Base-by-base conservation (phyloP, 495 filamentous ascomycete genomes). In the Xylaria cubensis region DNA sequence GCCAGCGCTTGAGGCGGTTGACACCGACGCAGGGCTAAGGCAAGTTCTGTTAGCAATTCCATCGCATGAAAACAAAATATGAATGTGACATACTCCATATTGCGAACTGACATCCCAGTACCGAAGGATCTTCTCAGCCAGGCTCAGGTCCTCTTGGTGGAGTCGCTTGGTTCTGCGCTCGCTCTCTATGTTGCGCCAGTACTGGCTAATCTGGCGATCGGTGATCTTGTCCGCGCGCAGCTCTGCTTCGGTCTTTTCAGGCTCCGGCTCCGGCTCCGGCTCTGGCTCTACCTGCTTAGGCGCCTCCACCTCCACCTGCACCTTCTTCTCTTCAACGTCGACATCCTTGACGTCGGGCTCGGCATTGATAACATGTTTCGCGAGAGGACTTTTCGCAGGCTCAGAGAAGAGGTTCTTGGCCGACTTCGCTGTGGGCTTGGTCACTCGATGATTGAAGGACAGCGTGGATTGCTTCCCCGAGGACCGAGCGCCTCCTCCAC, bases 31-130 rank as follows among this genome's bases (percentile, higher is more conserved):
- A 97, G 1, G 96, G 97, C 93, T 97, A 44, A 69, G 0, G 0
- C 53, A 36, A 41, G 13, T 7, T 51, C 50, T 1, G 29, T 74
- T 50, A 77, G 73, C 73, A 65, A 0, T 71, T 1, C 32, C 44
- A 48, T 44, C 29, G 32, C 1, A 51, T 17, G 9, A 29, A n/a
- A 34, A 63, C 32, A 71, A 21, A 53, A 26, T 19, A 56, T 7
- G 36, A 59, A 42, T 34, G 67, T 67, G 39, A 90, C 92, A 80
- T 88, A 97, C 94, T 71, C 96, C 96, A 81, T 92, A 99, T 79
- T 97, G 93, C 72, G 85, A 90, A 64, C 89, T 93, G 51, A 97
- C 88, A 79, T 99, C 96, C 81, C 93, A 99, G 76, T 97, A 91
- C 73, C 95, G 83, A 73, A 95, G 84, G 58, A 97, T 90, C 85